Percentiles rank a stretch among this genome's conserved stretches.
These are phyloP conservation scores for Venturia effusa DNA, from an alignment of 2,329 filamentous ascomycete species.

Conservation along the genomic window DNA sequence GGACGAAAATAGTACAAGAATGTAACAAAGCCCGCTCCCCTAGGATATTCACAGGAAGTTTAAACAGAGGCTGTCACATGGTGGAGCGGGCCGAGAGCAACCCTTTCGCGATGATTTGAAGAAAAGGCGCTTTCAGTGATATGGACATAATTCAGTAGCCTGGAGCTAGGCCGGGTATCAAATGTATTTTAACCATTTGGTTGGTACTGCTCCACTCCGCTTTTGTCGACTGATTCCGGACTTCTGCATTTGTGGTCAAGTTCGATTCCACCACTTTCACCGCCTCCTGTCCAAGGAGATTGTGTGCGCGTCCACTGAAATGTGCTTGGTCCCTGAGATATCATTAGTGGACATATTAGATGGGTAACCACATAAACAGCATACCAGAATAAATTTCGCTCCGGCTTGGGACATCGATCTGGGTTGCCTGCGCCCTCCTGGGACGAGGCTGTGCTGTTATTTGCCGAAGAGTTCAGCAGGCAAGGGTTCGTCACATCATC, in stretches of 20 bases:
- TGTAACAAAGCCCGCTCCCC: background rate
- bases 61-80: background rate
- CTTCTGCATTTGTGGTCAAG: constrained; percentile 20
- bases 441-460: background rate
- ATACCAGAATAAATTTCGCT: constrained; percentile 23
- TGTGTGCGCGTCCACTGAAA: constrained; percentile 23
- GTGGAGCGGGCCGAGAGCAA: background rate
- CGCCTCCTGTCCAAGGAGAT: constrained; percentile 26
- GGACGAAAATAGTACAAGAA: background rate
- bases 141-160: background rate
- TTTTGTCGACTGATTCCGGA: constrained; percentile 14
- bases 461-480: background rate
- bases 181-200: background rate
- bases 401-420: constrained; percentile 11
- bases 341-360: constrained; percentile 18
- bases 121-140: background rate
- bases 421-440: background rate
- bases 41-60: background rate
- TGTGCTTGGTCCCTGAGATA: constrained; percentile 25
- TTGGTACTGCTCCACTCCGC: background rate
- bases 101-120: background rate
- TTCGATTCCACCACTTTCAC: constrained; percentile 23
- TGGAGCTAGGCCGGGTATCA: constrained; percentile 8
- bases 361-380: constrained; percentile 17
- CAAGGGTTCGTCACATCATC: constrained; percentile 24